Evolutionary conservation across 495 filamentous ascomycete species (phyloP), one percentile per base, ranked within the genome.

Genomic region (Chaetomium cochliodes): DNA sequence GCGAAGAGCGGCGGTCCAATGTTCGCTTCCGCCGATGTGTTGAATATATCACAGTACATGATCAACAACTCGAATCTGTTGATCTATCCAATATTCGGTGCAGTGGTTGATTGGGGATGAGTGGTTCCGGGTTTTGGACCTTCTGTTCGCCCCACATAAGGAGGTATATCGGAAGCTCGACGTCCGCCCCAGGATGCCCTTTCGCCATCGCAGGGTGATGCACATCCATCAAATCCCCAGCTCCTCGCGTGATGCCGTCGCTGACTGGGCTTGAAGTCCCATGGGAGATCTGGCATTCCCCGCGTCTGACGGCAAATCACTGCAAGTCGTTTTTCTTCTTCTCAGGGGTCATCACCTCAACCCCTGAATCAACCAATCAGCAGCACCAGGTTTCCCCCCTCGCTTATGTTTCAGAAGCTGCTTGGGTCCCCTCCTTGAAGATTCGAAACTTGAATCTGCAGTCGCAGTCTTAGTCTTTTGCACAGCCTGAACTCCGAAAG

Each of bases 361-460:
- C 23, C 33, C 20, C 49, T 42, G 13, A 41, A 41, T 20, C 18
- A 33, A 23, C 60, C 60, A 63, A 63, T 63, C 60, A 16, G 20
- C n/a, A 39, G 0, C 18, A 5, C 41, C 18, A 26, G 20, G 51
- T 5, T 20, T 16, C 0, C 49, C 8, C 28, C 41, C 51, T 26
- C 41, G 37, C 23, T 33, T 22, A 51, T 63, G 60, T 63, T 63
- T 63, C 60, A 56, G 9, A 33, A 30, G 41, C 23, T 23, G 23
- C 9, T 3, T 41, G 16, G 25, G 22, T 25, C 37, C 39, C 51
- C 52, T 39, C 6, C 26, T 44, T 28, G 33, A 62, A 41, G 58
- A 7, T 56, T 49, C 41, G 52, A 63, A 63, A 63, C 60, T 4
- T 37, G 33, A 8, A 37, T 37, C 33, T 49, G 25, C 25, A 8